Evolutionary conservation across 495 filamentous ascomycete species (phyloP).

Genomic region (Penicillium malachiteum): DNA sequence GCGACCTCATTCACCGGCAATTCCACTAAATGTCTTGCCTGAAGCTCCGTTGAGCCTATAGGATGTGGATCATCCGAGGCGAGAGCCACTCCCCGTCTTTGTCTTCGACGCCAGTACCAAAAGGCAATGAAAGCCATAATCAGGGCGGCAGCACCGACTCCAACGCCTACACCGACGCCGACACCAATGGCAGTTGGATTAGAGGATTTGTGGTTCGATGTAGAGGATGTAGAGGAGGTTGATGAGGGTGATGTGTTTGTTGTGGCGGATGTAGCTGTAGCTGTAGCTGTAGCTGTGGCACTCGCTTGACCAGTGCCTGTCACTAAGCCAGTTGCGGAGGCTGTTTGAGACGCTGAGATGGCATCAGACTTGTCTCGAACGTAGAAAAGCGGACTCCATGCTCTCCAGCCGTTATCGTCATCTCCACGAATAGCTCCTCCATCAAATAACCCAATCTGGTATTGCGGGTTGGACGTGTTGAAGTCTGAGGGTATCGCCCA

Average conservation of each 20-base stretch:
- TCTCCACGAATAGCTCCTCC: not conserved
- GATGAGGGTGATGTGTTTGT: not conserved
- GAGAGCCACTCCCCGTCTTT: not conserved
- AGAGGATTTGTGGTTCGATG: not conserved
- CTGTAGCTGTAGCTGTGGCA: not conserved
- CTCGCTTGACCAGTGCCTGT: not conserved
- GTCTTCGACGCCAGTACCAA: not conserved
- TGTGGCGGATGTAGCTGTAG: not conserved
- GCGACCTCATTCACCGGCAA: not conserved
- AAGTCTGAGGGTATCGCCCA: slow-evolving; percentile 9
- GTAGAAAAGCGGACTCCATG: slow-evolving; percentile 7
- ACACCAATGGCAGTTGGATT: not conserved
- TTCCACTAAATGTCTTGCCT: not conserved
- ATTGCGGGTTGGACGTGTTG: slow-evolving; percentile 3
- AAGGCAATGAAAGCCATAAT: not conserved
- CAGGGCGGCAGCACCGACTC: not conserved
- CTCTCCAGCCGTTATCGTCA: slow-evolving; percentile 3
- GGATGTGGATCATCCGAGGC: not conserved
- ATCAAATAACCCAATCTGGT: slow-evolving; percentile 5
- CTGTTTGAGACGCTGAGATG: not conserved
- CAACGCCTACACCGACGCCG: slow-evolving; percentile 4
- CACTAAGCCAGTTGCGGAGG: not conserved
- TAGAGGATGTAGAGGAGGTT: not conserved
- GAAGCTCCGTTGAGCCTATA: not conserved
- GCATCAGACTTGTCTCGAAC: not conserved